A percentile compares a stretch with the other conserved stretches of the same genome.
phyloP scores from a whole-genome alignment of 1,139 yeast genomes.

The Debaryomycetaceae sp. region DNA sequence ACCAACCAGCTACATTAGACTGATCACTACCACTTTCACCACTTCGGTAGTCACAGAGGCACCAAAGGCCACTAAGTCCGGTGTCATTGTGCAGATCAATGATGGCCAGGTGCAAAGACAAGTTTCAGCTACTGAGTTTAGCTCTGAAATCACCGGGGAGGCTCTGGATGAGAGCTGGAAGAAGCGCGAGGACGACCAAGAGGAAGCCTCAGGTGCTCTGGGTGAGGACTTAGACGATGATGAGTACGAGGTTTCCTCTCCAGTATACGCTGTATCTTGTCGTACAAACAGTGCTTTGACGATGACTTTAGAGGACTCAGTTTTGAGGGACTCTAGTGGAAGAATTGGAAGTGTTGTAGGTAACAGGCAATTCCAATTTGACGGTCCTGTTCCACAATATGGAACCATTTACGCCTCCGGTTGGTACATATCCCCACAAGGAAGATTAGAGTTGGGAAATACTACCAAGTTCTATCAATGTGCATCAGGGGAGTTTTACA shows the following conservation, averaged over 20 bases:
- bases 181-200: conserved; percentile 25
- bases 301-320: conserved; percentile 31
- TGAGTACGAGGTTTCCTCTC: conserved; percentile 13
- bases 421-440: conserved; percentile 38
- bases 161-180: conserved; percentile 18
- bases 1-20: conserved; percentile 2
- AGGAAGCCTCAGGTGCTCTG: conserved; percentile 14
- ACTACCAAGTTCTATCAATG: conserved; percentile 39
- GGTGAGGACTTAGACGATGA: conserved; percentile 1
- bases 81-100: conserved; percentile 22
- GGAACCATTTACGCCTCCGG: conserved; percentile 44
- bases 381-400: conserved; percentile 43
- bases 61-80: conserved; percentile 15
- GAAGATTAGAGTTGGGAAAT: conserved; percentile 36
- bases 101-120: conserved; percentile 32
- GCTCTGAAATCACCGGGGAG: conserved; percentile 8
- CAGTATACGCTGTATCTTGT: conserved; percentile 35
- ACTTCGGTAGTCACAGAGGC: conserved; percentile 21
- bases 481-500: conserved; percentile 42
- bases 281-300: conserved; percentile 26
- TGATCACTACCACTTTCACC: conserved; percentile 11
- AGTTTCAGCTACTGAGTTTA: neutral
- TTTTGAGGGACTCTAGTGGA: conserved; percentile 31
- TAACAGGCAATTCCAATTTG: conserved; percentile 44
- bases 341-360: conserved; percentile 44